Evolutionary conservation across 805 yeast species (phyloP).

Genomic region (Sugiyamaella mastotermitis): DNA sequence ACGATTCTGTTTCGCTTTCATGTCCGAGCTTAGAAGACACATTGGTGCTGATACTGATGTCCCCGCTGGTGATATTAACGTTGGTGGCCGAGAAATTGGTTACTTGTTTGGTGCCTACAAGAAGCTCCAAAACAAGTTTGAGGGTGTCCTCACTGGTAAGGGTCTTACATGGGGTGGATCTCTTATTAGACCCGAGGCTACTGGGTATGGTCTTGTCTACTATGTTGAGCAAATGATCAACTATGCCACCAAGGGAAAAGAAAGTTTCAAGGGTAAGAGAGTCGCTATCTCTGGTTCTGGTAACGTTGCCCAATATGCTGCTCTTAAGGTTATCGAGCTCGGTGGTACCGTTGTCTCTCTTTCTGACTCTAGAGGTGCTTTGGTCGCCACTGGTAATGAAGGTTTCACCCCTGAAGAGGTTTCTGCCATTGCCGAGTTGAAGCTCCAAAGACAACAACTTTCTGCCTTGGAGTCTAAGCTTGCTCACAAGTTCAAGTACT

Average conservation of each 20-base stretch:
- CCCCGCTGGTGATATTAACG: constrained; percentile 99
- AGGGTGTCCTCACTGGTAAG: constrained; percentile 97
- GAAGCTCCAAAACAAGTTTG: constrained; percentile 82
- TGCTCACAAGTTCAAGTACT: constrained; percentile 53
- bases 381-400: constrained; percentile 51
- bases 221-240: constrained; percentile 97
- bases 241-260: constrained; percentile 84
- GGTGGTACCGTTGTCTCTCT: constrained; percentile 93
- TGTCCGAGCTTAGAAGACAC: constrained; percentile 92
- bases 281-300: constrained; percentile 98
- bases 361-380: constrained; percentile 92
- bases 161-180: constrained; percentile 99
- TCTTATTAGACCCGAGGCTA: constrained; percentile 97
- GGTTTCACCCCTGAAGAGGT: constrained; percentile 86
- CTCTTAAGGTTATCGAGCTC: constrained; percentile 91
- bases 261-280: constrained; percentile 84
- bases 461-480: constrained; percentile 25
- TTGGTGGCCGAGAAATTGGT: constrained; percentile 94
- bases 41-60: constrained; percentile 97
- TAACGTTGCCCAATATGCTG: constrained; percentile 99
- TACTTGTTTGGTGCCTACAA: constrained; percentile 96
- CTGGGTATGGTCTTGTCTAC: constrained; percentile 96
- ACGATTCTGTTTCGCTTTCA: constrained; percentile 92
- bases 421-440: constrained; percentile 70
- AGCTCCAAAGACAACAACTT: constrained; percentile 60